Evolutionary conservation across 2,329 filamentous ascomycete genomes (phyloP), one percentile per base, ranked within the genome.

Genomic region (Aspergillus sp.): DNA sequence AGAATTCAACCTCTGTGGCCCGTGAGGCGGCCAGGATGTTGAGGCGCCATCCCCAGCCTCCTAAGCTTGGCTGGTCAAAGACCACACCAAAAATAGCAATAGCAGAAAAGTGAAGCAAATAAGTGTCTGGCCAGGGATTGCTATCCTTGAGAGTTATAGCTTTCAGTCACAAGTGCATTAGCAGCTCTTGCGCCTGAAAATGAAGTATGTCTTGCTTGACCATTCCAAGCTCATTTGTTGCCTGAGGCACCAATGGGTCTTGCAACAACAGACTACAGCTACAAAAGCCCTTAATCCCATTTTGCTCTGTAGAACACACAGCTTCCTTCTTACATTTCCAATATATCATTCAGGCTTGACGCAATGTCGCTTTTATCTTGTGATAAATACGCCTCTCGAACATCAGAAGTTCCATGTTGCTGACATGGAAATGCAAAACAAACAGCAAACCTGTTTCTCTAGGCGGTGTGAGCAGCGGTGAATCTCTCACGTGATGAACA

Each of bases 401-500:
- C 11, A 1, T 41, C 34, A 41, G 34, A 11, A 15, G 34, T 15
- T 41, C 34, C 4, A 41, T 41, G 11, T 41, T 15, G 11, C 5
- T 41, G 34, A 15, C 34, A 17, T 41, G 15, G 31, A n/a, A 46
- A 28, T 57, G 48, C 47, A 59, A 58, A 52, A 61, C 34, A 61
- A 61, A 61, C 54, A 61, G 31, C 49, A 46, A 34, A 22, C 38
- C 31, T 34, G 48, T 52, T 30, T 52, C 53, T 53, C 34, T 51
- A 63, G 63, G 66, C 66, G 66, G 66, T 66, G 59, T 47, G 30
- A 30, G 23, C 56, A 60, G 66, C 66, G 66, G 66, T 67, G 52
- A 67, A 28, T 0, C 3, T 7, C 54, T 31, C 68, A 70, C 68
- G 68, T 70, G 68, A 70, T 54, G 9, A 31, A 48, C 57, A 45